Base-by-base conservation (phyloP, 352 stramenopile genomes). In the Thalassiosira ordinaria region DNA sequence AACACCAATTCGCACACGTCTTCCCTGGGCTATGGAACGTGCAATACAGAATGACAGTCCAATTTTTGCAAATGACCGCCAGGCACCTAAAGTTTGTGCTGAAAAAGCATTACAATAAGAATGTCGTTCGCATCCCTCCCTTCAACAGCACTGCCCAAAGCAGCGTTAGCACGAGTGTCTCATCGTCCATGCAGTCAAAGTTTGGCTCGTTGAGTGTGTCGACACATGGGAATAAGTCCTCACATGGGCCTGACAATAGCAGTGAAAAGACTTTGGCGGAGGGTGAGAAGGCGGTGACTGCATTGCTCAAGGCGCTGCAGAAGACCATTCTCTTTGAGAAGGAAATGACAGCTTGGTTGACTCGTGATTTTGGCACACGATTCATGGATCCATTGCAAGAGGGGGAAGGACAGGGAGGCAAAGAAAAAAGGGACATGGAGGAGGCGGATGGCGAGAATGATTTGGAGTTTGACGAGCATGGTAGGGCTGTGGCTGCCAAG, bases 1-100 rank as follows among this genome's bases (percentile, higher is more conserved):
- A 85, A 71, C 74, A 95, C 9, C 94, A 94, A 55, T 98, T 98
- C 89, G 93, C 96, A 53, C 83, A 89, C 37, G 93, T 99, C 9
- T 99, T 99, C 75, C 97, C 97, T 0, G 90, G 91, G 47, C 92
- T 98, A 78, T 99, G 97, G 97, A 95, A 96, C 73, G 93, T 99
- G 63, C 92, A 97, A 33, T 93, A 97, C 13, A 92, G 95, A 29
- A 89, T 99, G 57, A 97, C 96, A 51, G 91, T 97, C 53, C 87
- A 88, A 41, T 99, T 99, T 80, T 95, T 97, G 56, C 92, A 87
- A 39, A 31, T 41, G n/a, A 76, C 71, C 3, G 64, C 71, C n/a
- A 35, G 67, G 16, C 80, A 88, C 82, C 78, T 31, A 84, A 96
- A 83, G 83, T 95, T 84, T 56, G 56, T 84, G 7, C 16, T 84